phyloP scores from a whole-genome alignment of 306 rosid genomes.

The Cajanus cajan region DNA sequence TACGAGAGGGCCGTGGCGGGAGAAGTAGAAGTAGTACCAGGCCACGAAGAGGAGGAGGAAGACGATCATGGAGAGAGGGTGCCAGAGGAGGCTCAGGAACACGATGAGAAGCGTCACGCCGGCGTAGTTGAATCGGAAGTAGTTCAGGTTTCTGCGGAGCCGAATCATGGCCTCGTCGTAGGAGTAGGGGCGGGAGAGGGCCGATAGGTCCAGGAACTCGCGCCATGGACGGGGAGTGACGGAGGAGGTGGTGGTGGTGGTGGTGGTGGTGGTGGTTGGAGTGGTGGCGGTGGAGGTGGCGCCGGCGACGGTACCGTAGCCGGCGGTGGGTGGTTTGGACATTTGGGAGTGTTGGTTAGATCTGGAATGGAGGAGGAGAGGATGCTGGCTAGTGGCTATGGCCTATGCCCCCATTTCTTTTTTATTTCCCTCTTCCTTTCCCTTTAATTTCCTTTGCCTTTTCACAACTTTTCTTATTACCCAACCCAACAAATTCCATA shows the following conservation, averaged over 20 bases:
- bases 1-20: constrained; percentile 33
- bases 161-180: constrained; percentile 46
- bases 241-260: constrained; percentile 1
- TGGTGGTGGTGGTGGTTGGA: background rate
- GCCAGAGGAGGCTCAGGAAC: constrained; percentile 50
- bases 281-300: background rate
- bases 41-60: constrained; percentile 35
- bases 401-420: no score
- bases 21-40: constrained; percentile 47
- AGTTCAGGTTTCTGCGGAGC: constrained; percentile 35
- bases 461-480: no score
- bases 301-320: constrained; percentile 27
- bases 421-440: background rate
- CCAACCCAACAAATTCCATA: no score
- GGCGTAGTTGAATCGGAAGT: constrained; percentile 49
- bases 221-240: constrained; percentile 44
- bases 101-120: constrained; percentile 26
- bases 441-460: background rate
- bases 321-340: constrained; percentile 27
- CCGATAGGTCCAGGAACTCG: constrained; percentile 38
- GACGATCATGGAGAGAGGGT: constrained; percentile 42
- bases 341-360: constrained; percentile 11
- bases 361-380: constrained; percentile 12
- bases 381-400: background rate
- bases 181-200: constrained; percentile 39